phyloP scores from a whole-genome alignment of 441 rosid species.

The Syzygium syzygioides region DNA sequence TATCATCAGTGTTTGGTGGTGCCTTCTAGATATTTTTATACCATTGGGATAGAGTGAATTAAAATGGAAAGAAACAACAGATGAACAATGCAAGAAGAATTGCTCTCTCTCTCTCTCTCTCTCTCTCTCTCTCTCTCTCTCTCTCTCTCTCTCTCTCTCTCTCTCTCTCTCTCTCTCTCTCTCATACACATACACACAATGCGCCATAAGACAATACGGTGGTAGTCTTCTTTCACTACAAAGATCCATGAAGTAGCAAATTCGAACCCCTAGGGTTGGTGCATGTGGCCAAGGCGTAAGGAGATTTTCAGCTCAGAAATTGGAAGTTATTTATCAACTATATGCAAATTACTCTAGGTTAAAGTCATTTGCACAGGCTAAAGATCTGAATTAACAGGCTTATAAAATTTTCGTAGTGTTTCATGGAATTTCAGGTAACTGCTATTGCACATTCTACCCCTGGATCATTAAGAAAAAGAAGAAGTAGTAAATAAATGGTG shows the following conservation, averaged over 20 bases:
- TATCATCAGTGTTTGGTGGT: too few relatives aligned
- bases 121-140: too few relatives aligned
- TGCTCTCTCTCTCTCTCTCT: too few relatives aligned
- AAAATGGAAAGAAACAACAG: too few relatives aligned
- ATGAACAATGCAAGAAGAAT: too few relatives aligned
- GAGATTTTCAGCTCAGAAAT: not conserved
- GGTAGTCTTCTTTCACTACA: not conserved
- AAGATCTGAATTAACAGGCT: not conserved
- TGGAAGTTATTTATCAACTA: not conserved
- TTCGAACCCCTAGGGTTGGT: not conserved
- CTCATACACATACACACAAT: too few relatives aligned
- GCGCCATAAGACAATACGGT: not conserved
- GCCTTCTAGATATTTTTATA: too few relatives aligned
- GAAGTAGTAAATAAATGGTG: not conserved
- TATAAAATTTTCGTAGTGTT: not conserved
- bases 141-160: too few relatives aligned
- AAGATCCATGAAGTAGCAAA: not conserved
- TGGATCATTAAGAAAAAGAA: not conserved
- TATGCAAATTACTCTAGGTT: not conserved
- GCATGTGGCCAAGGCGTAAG: not conserved
- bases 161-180: too few relatives aligned
- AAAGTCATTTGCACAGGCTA: not conserved
- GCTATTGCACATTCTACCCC: not conserved
- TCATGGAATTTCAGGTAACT: not conserved
- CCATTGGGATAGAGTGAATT: too few relatives aligned